Conservation (phyloP, 2,329 filamentous ascomycete species). For the Fusarium avenaceum region DNA sequence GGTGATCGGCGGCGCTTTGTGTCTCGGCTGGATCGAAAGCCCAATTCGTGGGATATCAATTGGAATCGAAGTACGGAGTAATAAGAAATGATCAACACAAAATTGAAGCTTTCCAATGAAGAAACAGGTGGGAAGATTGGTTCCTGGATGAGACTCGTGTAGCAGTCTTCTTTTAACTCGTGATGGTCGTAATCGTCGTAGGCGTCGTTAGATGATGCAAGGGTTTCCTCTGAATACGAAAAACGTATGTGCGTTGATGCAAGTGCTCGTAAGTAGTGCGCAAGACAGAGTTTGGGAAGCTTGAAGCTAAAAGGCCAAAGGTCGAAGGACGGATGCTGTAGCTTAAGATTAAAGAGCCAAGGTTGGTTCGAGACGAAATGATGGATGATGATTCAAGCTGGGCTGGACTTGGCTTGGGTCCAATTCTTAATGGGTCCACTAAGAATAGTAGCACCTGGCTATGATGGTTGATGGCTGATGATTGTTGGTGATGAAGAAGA, state of each 20-base stretch:
- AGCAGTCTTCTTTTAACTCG: slow-evolving; percentile 35
- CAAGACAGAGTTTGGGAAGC: slow-evolving; percentile 23
- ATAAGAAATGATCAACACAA: slow-evolving; percentile 5
- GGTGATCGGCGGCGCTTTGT: slow-evolving; percentile 34
- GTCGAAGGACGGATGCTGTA: slow-evolving; percentile 5
- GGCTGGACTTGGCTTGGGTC: slow-evolving; percentile 10
- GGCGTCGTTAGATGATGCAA: slow-evolving; percentile 40
- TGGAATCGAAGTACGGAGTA: slow-evolving; percentile 19
- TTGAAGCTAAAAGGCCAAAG: slow-evolving; percentile 12
- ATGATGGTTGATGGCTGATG: slow-evolving; percentile 10
- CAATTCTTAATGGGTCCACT: slow-evolving; percentile 31
- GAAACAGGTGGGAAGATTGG: slow-evolving; percentile 5
- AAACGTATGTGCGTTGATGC: slow-evolving; percentile 1
- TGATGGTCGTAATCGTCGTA: slow-evolving; percentile 42
- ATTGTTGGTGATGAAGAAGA: slow-evolving; percentile 5
- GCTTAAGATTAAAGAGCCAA: slow-evolving; percentile 27
- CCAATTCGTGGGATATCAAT: slow-evolving; percentile 30
- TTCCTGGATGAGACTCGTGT: slow-evolving; percentile 24
- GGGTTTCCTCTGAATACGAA: slow-evolving; percentile 3
- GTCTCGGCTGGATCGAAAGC: slow-evolving; percentile 12
- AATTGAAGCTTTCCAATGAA: slow-evolving; percentile 16
- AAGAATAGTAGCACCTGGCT: slow-evolving; percentile 33
- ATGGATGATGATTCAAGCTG: slow-evolving; percentile 36
- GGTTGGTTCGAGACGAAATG: slow-evolving; percentile 30
- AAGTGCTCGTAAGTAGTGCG: not conserved